Base-by-base conservation (phyloP, 331 rosid species). In the Quercus lobata region DNA sequence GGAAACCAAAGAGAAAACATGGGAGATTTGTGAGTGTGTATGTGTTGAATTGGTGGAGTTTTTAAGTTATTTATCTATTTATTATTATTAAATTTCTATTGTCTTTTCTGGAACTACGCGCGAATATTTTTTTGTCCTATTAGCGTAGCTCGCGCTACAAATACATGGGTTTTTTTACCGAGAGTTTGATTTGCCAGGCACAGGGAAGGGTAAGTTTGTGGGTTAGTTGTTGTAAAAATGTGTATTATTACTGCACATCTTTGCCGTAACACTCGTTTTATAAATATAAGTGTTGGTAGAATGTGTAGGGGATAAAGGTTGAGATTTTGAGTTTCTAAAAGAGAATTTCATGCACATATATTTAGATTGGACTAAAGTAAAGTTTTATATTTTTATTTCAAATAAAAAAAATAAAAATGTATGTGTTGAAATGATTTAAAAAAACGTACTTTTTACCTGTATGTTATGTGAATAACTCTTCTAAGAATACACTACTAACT, bases 71-170 rank as follows among this genome's bases (percentile, higher is more conserved):
- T 1, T 16, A 2, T 1, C 4, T 56, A 24, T 41, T 0, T 1
- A 8, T 17, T 7, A 16, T 18, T 30, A 41, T 41, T 41, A 41
- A 41, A 41, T 29, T 63, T 29, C 17, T 65, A 1, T 60, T 62
- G 70, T 74, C 71, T 6, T 37, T 37, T 54, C 44, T 34, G 35
- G 29, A 44, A 35, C 71, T 66, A 17, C 68, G 57, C 82, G 35
- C 74, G 49, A 72, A 63, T 34, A 3, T 12, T 73, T 32, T 21
- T 80, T 66, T 69, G 25, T 34, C 75, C 82, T 37, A n/a, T 57
- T 27, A 44, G 79, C 66, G 80, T 73, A 21, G 71, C 76, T 84
- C 80, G 82, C 88, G 85, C 88, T 80, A 81, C 21, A 32, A 55
- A 14, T 57, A 58, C 34, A 71, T 53, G 17, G 57, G 9, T 41